Percentiles rank a stretch among this genome's conserved stretches.
Conservation (phyloP, 805 yeast genomes). For the Yarrowia alimentaria region DNA sequence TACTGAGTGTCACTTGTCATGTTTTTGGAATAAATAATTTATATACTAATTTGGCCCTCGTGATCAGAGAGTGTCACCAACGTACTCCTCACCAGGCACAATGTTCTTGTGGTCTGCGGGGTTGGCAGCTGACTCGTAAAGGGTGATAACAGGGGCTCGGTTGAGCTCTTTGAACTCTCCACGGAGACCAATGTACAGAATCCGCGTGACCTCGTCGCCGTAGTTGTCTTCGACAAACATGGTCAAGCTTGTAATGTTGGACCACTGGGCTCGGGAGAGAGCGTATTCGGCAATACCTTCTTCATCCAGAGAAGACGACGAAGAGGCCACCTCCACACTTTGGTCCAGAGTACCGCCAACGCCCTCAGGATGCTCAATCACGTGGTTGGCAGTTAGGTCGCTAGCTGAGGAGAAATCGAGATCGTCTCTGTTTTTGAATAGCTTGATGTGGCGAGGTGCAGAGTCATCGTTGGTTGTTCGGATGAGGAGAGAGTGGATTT, state of each 20-base stretch:
- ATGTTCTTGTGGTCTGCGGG: constrained; percentile 74
- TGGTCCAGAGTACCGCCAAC: constrained; percentile 42
- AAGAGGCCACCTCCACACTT: constrained; percentile 14
- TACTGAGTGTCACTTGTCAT: no score
- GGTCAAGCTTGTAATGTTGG: constrained; percentile 65
- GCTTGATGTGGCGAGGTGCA: constrained; percentile 67
- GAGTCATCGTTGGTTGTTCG: constrained; percentile 60
- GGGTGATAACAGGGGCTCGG: constrained; percentile 63
- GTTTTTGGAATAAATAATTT: constrained; percentile 8
- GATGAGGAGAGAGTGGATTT: constrained; percentile 67
- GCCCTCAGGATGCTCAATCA: constrained; percentile 61
- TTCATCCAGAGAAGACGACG: constrained; percentile 39
- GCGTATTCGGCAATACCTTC: constrained; percentile 73
- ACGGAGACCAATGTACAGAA: constrained; percentile 74
- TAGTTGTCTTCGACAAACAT: constrained; percentile 67
- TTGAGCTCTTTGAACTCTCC: constrained; percentile 51
- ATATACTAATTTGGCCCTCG: background rate
- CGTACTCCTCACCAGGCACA: constrained; percentile 32
- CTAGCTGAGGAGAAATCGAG: constrained; percentile 71
- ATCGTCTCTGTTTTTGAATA: constrained; percentile 67
- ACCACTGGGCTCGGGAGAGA: constrained; percentile 70
- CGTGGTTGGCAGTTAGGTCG: constrained; percentile 50
- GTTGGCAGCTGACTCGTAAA: constrained; percentile 90
- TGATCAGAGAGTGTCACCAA: constrained; percentile 27
- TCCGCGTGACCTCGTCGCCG: constrained; percentile 53